Evolutionary conservation across 176 grass and related monocot genomes (phyloP).

Genomic region (Bolboschoenus planiculmis): DNA sequence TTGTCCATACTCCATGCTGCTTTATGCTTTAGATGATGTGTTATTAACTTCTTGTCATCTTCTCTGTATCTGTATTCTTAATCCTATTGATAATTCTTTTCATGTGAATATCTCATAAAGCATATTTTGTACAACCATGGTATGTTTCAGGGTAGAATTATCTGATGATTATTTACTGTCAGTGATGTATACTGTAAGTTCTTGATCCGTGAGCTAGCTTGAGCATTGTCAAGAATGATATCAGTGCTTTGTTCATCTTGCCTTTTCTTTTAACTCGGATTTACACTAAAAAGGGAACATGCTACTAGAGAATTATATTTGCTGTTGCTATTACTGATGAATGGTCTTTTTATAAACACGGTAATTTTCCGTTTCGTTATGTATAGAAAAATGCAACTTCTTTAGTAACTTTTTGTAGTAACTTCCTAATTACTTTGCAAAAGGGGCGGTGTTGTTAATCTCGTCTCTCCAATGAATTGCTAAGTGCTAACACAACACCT

Average conservation of each 20-base stretch:
- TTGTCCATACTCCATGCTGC: neutral
- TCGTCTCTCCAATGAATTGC: too few relatives aligned
- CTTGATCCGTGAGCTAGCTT: neutral
- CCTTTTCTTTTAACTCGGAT: too few relatives aligned
- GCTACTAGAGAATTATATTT: neutral
- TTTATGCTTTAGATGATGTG: neutral
- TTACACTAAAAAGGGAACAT: neutral
- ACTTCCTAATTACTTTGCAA: too few relatives aligned
- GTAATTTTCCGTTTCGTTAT: too few relatives aligned
- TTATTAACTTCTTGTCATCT: neutral
- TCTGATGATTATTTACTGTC: neutral
- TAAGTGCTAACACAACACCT: too few relatives aligned
- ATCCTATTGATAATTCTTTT: neutral
- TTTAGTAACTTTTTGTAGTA: too few relatives aligned
- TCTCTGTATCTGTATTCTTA: neutral
- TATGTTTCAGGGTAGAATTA: neutral
- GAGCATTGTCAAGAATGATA: too few relatives aligned
- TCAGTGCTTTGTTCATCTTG: too few relatives aligned
- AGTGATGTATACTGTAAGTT: neutral
- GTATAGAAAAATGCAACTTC: too few relatives aligned
- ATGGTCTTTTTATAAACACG: too few relatives aligned
- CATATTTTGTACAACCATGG: neutral
- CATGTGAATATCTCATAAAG: neutral
- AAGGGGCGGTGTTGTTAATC: too few relatives aligned
- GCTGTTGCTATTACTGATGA: neutral